Evolutionary conservation across 768 basidiomycete species (phyloP).

Genomic region (Phlebiopsis gigantea): DNA sequence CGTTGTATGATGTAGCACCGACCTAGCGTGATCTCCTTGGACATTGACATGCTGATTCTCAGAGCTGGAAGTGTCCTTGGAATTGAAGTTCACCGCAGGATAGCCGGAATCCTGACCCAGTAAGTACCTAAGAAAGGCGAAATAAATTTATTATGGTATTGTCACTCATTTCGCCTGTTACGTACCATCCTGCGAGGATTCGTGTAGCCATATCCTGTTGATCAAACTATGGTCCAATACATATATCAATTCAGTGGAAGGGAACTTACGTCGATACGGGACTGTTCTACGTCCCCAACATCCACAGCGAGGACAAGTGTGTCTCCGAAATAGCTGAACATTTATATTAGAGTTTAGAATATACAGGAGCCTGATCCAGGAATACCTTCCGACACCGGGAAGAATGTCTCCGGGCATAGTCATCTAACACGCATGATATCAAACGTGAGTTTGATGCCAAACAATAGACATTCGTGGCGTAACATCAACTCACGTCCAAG

Average conservation of each 20-base stretch:
- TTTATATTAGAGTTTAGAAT: not conserved
- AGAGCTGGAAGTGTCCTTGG: conserved; percentile 30
- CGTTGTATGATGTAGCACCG: conserved; percentile 26
- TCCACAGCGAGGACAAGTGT: conserved; percentile 56
- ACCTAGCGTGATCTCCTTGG: conserved; percentile 31
- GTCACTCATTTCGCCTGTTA: too few relatives aligned
- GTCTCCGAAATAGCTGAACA: conserved; percentile 53
- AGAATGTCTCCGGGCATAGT: conserved; percentile 60
- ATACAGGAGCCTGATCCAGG: not conserved
- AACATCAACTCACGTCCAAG: conserved; percentile 53
- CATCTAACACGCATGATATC: conserved; percentile 38
- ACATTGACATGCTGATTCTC: conserved; percentile 33
- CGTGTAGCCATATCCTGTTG: conserved; percentile 59
- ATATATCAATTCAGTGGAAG: conserved; percentile 36
- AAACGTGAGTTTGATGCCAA: not conserved
- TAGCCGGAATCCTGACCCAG: conserved; percentile 47
- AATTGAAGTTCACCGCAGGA: conserved; percentile 58
- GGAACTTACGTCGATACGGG: conserved; percentile 40
- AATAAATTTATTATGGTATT: too few relatives aligned
- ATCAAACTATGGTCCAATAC: not conserved
- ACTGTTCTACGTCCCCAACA: conserved; percentile 51
- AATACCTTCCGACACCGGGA: not conserved
- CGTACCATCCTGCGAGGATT: conserved; percentile 56
- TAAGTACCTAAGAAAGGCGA: conserved; percentile 36
- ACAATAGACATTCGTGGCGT: too few relatives aligned